Evolutionary conservation across 805 yeast genomes (phyloP), one percentile per base, ranked within the genome.

Genomic region (Vanderwaltozyma tropicalis): DNA sequence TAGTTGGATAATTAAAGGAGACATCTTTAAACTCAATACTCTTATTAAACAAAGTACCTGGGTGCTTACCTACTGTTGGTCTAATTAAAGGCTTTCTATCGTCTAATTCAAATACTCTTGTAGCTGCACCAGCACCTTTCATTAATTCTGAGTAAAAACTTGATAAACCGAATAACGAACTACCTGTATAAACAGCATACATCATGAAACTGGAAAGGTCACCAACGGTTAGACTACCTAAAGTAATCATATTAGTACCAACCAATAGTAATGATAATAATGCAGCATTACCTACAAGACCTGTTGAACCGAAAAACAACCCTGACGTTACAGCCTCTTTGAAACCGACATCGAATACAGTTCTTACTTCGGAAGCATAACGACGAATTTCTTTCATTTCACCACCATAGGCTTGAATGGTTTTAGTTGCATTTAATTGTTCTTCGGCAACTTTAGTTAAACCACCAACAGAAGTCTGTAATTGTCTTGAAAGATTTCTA

Each of bases 91-190:
- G 94, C 45, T 76, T 68, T 59, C 86, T 69, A 43, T 83, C 92
- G 42, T 80, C 76, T 35, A 89, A 66, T 56, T 89, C 97, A 64
- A 89, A 88, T 19, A 89, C 74, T 42, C 97, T 68, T 35, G 87
- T 80, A 0, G 96, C 92, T 0, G 97, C 96, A 35, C 97, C 97
- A 7, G 88, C 83, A 39, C 96, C 97, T 63, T 89, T 89, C 96
- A 89, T 89, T 41, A 89, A 65, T 58, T 89, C 97, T 2, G 94
- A 78, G 55, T 88, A 89, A 56, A 89, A 89, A 51, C 82, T 83
- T 0, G 95, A 89, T 15, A 89, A 57, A 0, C 96, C 95, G 59
- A 83, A 82, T 50, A 88, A 83, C 8, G 96, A 85, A n/a, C 86
- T 69, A 0, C 96, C 97, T 2, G 95, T 82, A 59, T 84, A 89